Base-by-base conservation (phyloP, 805 yeast species). In the Ogataea methanolica region DNA sequence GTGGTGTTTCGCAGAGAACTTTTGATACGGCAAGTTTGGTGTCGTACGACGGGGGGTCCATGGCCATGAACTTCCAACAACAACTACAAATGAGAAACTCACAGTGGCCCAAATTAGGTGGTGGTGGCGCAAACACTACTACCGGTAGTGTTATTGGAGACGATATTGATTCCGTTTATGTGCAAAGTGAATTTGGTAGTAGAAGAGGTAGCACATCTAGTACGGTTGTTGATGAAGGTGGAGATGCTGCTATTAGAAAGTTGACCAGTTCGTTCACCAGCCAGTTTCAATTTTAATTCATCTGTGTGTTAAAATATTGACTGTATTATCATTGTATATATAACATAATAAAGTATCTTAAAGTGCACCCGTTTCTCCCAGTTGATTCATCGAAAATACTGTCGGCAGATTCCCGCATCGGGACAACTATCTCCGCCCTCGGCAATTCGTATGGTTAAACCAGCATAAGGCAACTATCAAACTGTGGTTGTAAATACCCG, bases 11-110 rank as follows among this genome's bases (percentile, higher is more conserved):
- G 39, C 34, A 52, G 19, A 48, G 51, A 21, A 67, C 66, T 29
- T 69, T 58, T 50, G 76, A 72, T 45, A 62, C 73, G 2, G 67
- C 68, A 4, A 67, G 72, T 35, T 50, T 72, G 37, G 62, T 70
- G 6, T 68, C 77, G 0, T 73, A 65, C 49, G 68, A 57, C 33
- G 65, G 63, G 29, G 58, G 59, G 0, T 42, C 51, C 11, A 48
- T 50, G 15, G 39, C 44, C 19, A 26, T 26, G 29, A 26, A 26
- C 11, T 42, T 47, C 41, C 50, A 47, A 31, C 49, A 52, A 19
- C 45, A 44, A 16, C 14, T 44, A 22, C 48, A 46, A 42, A 38
- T 39, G 22, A 39, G 41, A 16, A 37, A 45, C 26, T 19, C 49
- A 5, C 45, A 52, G 31, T 60, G 59, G 58, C 67, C 61, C 29